A percentile compares a stretch with the other conserved stretches of the same genome.
Evolutionary conservation across 768 basidiomycete genomes (phyloP).

Genomic region (Mycena epipterygia): DNA sequence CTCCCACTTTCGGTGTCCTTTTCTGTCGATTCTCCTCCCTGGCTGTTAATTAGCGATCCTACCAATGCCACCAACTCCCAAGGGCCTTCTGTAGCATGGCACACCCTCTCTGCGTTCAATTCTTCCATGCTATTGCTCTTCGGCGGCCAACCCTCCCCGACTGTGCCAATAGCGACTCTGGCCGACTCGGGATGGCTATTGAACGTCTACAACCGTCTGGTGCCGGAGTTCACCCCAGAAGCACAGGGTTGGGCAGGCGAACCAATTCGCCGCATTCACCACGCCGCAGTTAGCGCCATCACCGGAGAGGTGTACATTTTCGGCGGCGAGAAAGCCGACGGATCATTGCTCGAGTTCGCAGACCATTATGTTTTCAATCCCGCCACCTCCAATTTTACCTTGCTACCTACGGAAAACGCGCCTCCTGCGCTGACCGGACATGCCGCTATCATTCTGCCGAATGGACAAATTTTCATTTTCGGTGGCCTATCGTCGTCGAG

Average conservation of each 20-base stretch:
- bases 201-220: constrained; percentile 52
- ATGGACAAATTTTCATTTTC: constrained; percentile 79
- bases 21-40: constrained; percentile 72
- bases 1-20: constrained; percentile 78
- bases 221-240: constrained; percentile 64
- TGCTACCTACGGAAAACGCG: constrained; percentile 65
- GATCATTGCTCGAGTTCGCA: constrained; percentile 71
- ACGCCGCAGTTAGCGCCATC: constrained; percentile 66
- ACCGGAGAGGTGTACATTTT: constrained; percentile 75
- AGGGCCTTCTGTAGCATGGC: constrained; percentile 82
- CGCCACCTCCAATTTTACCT: constrained; percentile 62
- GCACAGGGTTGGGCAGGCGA: constrained; percentile 69
- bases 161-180: constrained; percentile 64
- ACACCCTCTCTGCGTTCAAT: constrained; percentile 79
- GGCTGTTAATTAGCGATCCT: constrained; percentile 68
- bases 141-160: constrained; percentile 81
- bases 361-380: constrained; percentile 78
- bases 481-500: constrained; percentile 75
- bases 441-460: constrained; percentile 73
- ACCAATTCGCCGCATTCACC: constrained; percentile 84
- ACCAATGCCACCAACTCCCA: constrained; percentile 58
- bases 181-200: constrained; percentile 77
- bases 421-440: constrained; percentile 85
- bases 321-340: constrained; percentile 89
- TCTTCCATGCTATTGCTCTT: constrained; percentile 70